A percentile compares a stretch with the other conserved stretches of the same genome.
These are phyloP conservation scores for Phaeophleospora eucalypticola DNA, from an alignment of 2,329 filamentous ascomycete species.

Conservation along the genomic window DNA sequence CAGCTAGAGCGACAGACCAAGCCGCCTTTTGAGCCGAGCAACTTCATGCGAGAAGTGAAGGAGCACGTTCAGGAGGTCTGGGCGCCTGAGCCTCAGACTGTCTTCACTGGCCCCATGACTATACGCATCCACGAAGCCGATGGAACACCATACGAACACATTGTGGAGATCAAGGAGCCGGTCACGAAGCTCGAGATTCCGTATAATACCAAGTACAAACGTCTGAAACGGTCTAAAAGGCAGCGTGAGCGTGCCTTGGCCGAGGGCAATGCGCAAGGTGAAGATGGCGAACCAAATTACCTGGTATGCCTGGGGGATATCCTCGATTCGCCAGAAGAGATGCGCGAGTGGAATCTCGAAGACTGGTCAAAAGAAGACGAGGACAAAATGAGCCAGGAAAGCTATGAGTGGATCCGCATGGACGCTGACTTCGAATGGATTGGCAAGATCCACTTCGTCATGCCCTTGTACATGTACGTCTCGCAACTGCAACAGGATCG, in stretches of 20 bases:
- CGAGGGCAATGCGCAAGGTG: slow-evolving; percentile 56
- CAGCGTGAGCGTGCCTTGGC: slow-evolving; percentile 72
- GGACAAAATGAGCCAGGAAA: slow-evolving; percentile 87
- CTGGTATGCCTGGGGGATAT: slow-evolving; percentile 92
- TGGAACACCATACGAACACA: slow-evolving; percentile 96
- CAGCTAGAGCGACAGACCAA: slow-evolving; percentile 56
- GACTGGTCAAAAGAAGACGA: slow-evolving; percentile 92
- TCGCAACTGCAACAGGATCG: slow-evolving; percentile 96
- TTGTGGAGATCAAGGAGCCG: slow-evolving; percentile 88
- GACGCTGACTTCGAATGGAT: slow-evolving; percentile 99
- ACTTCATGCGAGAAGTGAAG: slow-evolving; percentile 80
- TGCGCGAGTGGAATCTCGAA: slow-evolving; percentile 74
- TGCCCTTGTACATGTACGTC: slow-evolving; percentile 96
- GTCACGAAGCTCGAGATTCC: slow-evolving; percentile 86
- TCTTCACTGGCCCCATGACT: slow-evolving; percentile 95
- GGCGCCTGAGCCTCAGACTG: slow-evolving; percentile 55
- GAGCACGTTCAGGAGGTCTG: slow-evolving; percentile 69
- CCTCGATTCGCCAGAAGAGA: slow-evolving; percentile 75
- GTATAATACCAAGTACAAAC: slow-evolving; percentile 99
- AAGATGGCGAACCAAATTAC: slow-evolving; percentile 65
- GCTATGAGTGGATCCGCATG: slow-evolving; percentile 97
- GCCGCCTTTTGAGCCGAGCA: slow-evolving; percentile 61
- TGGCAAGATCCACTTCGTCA: slow-evolving; percentile 73
- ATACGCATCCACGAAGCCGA: slow-evolving; percentile 97
- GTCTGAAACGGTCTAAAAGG: slow-evolving; percentile 80